A percentile compares a stretch with the other conserved stretches of the same genome.
These are phyloP conservation scores for Phytopythium cucurbitacearum DNA, from an alignment of 352 stramenopile species.

Conservation along the genomic window DNA sequence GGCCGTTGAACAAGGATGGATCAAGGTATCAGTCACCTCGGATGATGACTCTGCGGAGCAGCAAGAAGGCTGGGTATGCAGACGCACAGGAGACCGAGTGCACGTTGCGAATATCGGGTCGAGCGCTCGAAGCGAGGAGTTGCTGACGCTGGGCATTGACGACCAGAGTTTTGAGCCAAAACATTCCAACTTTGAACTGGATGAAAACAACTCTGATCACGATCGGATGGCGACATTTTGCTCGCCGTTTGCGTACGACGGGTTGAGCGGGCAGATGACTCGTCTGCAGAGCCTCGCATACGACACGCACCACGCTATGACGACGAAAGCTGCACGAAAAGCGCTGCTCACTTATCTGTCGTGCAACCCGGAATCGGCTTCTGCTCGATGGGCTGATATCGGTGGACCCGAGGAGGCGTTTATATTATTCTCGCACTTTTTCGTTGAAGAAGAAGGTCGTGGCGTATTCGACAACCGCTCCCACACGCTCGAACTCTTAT, in stretches of 20 bases:
- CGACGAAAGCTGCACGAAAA: conserved; percentile 52
- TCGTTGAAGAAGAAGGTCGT: conserved; percentile 14
- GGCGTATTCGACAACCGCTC: conserved; percentile 20
- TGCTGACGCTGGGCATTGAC: conserved; percentile 59
- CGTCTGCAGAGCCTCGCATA: conserved; percentile 60
- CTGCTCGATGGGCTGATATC: conserved; percentile 24
- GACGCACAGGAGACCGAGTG: conserved; percentile 32
- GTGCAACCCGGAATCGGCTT: conserved; percentile 5
- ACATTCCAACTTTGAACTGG: conserved; percentile 45
- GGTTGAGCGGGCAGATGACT: conserved; percentile 51
- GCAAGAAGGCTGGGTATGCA: conserved; percentile 33
- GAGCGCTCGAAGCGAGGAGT: conserved; percentile 38
- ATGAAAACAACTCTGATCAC: conserved; percentile 54
- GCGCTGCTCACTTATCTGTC: conserved; percentile 36
- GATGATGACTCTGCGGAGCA: conserved; percentile 2
- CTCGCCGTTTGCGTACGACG: conserved; percentile 62
- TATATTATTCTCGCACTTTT: conserved; percentile 38
- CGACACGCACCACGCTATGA: conserved; percentile 52
- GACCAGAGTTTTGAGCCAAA: conserved; percentile 27
- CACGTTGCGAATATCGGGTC: conserved; percentile 14
- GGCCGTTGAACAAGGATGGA: conserved; percentile 21
- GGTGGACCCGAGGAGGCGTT: conserved; percentile 33
- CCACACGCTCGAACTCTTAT: conserved; percentile 16
- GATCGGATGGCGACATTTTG: conserved; percentile 49
- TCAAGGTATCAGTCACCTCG: conserved; percentile 14